These are phyloP conservation scores for Pichia sp. DNA, from an alignment of 1,139 yeast species.

Conservation along the genomic window DNA sequence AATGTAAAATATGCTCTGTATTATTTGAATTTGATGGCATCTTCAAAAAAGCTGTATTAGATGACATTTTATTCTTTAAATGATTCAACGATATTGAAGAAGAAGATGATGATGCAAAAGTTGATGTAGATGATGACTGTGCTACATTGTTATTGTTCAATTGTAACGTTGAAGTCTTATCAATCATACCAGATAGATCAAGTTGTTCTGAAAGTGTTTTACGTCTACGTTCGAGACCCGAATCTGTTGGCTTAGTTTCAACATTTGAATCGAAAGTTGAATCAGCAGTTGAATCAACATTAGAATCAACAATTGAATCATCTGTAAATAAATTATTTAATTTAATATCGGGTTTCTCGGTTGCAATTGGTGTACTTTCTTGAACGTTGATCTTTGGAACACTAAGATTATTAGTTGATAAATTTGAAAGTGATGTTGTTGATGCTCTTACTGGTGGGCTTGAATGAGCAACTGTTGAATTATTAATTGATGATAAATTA, in stretches of 20 bases:
- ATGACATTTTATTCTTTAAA: background rate
- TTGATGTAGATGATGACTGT: background rate
- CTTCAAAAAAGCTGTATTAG: background rate
- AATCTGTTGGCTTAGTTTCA: background rate
- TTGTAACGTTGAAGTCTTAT: background rate
- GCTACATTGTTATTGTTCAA: too few relatives aligned
- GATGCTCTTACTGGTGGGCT: background rate
- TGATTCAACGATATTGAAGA: background rate
- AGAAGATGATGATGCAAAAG: background rate
- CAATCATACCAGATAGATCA: constrained; percentile 6
- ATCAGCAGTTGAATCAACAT: too few relatives aligned
- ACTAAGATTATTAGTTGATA: background rate
- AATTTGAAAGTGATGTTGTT: constrained; percentile 1
- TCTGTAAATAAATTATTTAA: constrained; percentile 1
- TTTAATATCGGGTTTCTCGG: constrained; percentile 6
- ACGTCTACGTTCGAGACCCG: constrained; percentile 10
- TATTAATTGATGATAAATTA: too few relatives aligned
- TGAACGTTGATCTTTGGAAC: constrained; percentile 12
- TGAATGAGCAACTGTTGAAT: background rate
- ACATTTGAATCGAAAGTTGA: too few relatives aligned
- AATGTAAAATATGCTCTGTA: background rate
- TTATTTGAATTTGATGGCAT: constrained; percentile 3
- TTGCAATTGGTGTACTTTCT: constrained; percentile 9
- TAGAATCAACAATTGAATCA: too few relatives aligned
- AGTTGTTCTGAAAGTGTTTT: constrained; percentile 14